Evolutionary conservation across 2,329 filamentous ascomycete genomes (phyloP).

Genomic region (Venturia aucupariae): DNA sequence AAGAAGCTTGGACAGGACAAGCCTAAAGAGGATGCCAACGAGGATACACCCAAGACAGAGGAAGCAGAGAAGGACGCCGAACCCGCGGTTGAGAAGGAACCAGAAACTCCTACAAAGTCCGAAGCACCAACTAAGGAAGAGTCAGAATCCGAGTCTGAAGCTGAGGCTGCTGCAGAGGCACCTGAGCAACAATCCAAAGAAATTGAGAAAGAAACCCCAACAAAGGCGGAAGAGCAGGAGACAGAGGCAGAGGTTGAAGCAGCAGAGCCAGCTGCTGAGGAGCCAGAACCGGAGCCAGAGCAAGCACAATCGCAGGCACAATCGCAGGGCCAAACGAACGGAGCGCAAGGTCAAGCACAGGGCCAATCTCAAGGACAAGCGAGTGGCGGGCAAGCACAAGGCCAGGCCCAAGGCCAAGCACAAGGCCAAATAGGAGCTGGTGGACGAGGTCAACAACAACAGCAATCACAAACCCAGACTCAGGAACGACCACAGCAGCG

Average conservation of each 20-base stretch:
- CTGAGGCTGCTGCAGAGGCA: background rate
- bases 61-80: background rate
- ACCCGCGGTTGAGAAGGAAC: background rate
- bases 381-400: background rate
- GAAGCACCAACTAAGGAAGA: conserved; percentile 1
- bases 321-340: background rate
- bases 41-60: background rate
- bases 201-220: background rate
- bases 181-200: background rate
- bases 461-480: background rate
- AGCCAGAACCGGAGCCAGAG: background rate
- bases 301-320: conserved; percentile 1
- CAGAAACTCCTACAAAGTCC: background rate
- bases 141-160: background rate
- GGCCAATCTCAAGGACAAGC: background rate
- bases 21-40: background rate
- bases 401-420: background rate
- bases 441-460: background rate
- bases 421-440: background rate
- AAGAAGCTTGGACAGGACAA: conserved; percentile 7
- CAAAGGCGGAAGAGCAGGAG: background rate
- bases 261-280: background rate
- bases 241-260: background rate
- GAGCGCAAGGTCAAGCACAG: background rate
- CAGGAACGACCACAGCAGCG: background rate